phyloP scores from a whole-genome alignment of 768 basidiomycete genomes.

The Boletus subcaerulescens region DNA sequence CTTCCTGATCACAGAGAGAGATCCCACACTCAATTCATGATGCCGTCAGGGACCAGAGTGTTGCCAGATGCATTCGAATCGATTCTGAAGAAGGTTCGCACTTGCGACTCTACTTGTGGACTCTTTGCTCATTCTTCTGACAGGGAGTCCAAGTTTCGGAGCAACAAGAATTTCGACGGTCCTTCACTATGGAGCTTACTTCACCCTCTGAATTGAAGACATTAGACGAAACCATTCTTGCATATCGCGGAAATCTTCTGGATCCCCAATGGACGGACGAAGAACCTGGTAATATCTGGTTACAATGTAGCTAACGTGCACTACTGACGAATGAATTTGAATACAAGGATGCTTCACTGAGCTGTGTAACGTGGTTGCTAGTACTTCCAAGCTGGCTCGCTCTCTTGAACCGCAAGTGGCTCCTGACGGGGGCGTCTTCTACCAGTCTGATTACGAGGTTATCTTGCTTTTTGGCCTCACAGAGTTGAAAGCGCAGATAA shows the following conservation, averaged over 20 bases:
- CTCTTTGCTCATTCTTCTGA: not conserved
- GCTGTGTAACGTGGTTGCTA: constrained; percentile 11
- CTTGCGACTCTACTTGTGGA: not conserved
- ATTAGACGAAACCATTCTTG: constrained; percentile 14
- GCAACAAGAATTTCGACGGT: constrained; percentile 18
- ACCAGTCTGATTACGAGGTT: constrained; percentile 28
- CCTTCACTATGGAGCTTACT: not conserved
- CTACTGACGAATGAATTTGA: not conserved
- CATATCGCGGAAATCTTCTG: constrained; percentile 10
- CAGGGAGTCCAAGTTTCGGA: constrained; percentile 20
- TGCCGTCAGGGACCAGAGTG: constrained; percentile 25
- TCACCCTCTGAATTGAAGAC: not conserved
- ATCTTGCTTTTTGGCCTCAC: constrained; percentile 41
- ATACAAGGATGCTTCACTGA: constrained; percentile 5
- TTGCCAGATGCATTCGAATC: constrained; percentile 36
- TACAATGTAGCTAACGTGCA: no score
- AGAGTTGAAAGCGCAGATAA: constrained; percentile 44
- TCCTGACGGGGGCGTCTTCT: constrained; percentile 4
- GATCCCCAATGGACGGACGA: constrained; percentile 14
- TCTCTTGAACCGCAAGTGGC: not conserved
- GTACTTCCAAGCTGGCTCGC: constrained; percentile 6
- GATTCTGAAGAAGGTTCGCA: constrained; percentile 34
- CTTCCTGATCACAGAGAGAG: constrained; percentile 37
- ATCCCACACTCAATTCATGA: constrained; percentile 12
- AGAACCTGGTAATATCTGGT: constrained; percentile 6